Conservation (phyloP, 306 rosid genomes). For the Rubus parviflorus region DNA sequence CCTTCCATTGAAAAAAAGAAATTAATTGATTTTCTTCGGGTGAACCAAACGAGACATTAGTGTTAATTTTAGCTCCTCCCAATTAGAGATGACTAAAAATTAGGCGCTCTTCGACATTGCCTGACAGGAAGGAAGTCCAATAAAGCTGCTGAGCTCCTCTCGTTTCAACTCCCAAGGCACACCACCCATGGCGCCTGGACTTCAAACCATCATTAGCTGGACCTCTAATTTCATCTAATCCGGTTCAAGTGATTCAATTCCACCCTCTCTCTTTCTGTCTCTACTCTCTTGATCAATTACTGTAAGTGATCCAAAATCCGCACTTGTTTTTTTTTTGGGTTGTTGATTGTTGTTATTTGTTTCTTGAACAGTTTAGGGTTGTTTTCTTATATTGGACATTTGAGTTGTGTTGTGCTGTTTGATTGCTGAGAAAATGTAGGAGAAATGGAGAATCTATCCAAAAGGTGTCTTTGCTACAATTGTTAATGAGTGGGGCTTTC, state of each 20-base stretch:
- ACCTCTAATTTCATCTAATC: neutral
- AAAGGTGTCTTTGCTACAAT: neutral
- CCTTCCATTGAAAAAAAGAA: too few species aligned
- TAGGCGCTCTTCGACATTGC: neutral
- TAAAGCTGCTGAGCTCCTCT: neutral
- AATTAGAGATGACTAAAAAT: too few species aligned
- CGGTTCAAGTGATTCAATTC: neutral
- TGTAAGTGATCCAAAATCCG: neutral
- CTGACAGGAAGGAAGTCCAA: neutral
- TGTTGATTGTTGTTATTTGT: neutral
- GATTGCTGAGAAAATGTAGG: slow-evolving; percentile 12
- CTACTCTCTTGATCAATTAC: neutral
- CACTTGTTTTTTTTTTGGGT: too few species aligned
- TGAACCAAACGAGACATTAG: too few species aligned
- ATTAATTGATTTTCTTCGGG: too few species aligned
- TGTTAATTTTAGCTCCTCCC: too few species aligned
- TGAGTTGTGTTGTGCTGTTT: neutral
- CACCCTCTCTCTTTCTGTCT: neutral
- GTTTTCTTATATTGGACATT: neutral
- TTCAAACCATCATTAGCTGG: neutral
- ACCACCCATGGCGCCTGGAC: neutral
- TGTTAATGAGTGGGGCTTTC: neutral
- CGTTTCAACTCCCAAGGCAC: neutral
- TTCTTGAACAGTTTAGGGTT: neutral
- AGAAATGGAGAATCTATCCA: neutral